Base-by-base conservation (phyloP, 2,329 filamentous ascomycete genomes). In the Phialophora chinensis region DNA sequence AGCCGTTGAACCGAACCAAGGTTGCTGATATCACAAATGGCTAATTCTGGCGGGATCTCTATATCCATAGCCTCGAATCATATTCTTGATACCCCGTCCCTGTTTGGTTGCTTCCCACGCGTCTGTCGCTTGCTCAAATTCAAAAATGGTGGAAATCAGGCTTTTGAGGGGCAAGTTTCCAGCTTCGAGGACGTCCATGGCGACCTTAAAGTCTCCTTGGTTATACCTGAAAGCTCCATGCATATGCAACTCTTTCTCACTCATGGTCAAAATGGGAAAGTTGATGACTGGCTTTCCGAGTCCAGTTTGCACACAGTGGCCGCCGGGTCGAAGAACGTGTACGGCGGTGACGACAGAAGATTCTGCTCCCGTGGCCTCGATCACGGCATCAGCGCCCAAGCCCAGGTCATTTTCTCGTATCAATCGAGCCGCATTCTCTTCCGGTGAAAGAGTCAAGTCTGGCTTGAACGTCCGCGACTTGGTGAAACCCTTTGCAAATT, bases 311-410 rank as follows among this genome's bases (percentile, higher is more conserved):
- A 78, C 73, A 66, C 74, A 76, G 1, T 66, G 66, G 1, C 77
- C 77, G 0, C 75, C 74, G 23, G 71, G 68, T 7, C 74, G 66
- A 10, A 78, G 66, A 10, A 73, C 75, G 72, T 81, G 75, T 10
- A 84, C 71, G 29, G 81, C 82, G 14, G 78, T 80, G 53, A 81
- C 80, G 25, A 82, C 77, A 60, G 82, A 80, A 2, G 76, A 74
- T 17, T 77, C 76, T 0, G 79, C 80, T 3, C 82, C 82, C 1
- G 81, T 78, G 1, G 81, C 79, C 68, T 80, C 74, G 29, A 82
- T 80, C 14, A 78, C 78, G 25, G 80, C 74, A 67, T 82, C 74
- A 20, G 76, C 75, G 3, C 80, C 77, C 29, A 78, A 66, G 0
- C 77, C 77, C 56, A 81, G 76, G 8, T 77, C 74, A 31, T 78